Conservation (phyloP, 2,329 filamentous ascomycete genomes). For the Dactylella cylindrospora region DNA sequence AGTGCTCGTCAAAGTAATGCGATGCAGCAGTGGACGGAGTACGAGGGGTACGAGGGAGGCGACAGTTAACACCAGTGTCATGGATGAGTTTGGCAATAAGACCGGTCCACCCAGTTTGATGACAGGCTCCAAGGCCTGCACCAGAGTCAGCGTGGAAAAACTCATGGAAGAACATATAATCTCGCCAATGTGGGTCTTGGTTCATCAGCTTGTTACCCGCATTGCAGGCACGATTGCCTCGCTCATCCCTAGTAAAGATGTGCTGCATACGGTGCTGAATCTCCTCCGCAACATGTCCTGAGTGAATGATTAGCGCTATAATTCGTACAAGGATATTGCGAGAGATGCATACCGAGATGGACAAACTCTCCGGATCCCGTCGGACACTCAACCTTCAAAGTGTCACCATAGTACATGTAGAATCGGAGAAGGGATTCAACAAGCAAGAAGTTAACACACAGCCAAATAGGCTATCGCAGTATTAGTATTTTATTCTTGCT, state of each 20-base stretch:
- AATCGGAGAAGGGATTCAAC: conserved; percentile 93
- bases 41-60: conserved; percentile 87
- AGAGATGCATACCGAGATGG: conserved; percentile 67
- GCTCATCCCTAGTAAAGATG: conserved; percentile 78
- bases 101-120: conserved; percentile 96
- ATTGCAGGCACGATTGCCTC: conserved; percentile 86
- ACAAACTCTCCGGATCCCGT: conserved; percentile 91
- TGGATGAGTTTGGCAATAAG: conserved; percentile 96
- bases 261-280: conserved; percentile 93
- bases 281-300: conserved; percentile 79
- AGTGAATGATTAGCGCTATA: not conserved
- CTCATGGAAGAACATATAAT: conserved; percentile 93
- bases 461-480: conserved; percentile 70
- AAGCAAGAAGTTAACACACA: conserved; percentile 91
- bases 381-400: conserved; percentile 87
- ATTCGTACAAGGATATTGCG: not conserved
- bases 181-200: conserved; percentile 90
- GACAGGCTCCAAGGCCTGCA: conserved; percentile 83
- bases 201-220: conserved; percentile 80
- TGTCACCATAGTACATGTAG: conserved; percentile 91
- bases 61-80: conserved; percentile 88
- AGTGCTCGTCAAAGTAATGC: conserved; percentile 94
- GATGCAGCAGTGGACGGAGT: conserved; percentile 79
- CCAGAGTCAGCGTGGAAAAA: conserved; percentile 94
- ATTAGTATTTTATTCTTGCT: no score